These are phyloP conservation scores for Metschnikowia vanudenii DNA, from an alignment of 805 yeast genomes.

Conservation along the genomic window DNA sequence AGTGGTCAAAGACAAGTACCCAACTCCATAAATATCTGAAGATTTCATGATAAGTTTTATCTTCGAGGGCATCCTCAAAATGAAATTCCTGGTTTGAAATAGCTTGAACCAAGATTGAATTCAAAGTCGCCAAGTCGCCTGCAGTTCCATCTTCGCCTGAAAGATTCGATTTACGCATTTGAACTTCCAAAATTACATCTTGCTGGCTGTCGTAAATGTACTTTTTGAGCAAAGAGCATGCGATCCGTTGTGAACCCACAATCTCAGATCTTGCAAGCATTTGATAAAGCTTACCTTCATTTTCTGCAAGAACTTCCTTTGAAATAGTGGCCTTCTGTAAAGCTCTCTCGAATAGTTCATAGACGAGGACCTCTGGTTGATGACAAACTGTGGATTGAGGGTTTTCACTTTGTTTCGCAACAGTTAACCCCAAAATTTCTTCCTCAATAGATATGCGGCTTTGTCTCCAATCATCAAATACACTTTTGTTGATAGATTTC, in stretches of 20 bases:
- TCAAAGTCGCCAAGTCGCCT: constrained; percentile 26
- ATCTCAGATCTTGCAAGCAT: constrained; percentile 26
- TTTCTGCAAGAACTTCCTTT: constrained; percentile 26
- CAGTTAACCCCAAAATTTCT: constrained; percentile 44
- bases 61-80: constrained; percentile 8
- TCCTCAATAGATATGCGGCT: constrained; percentile 35
- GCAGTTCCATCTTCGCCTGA: constrained; percentile 1
- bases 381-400: not conserved
- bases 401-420: constrained; percentile 24
- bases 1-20: constrained; percentile 60
- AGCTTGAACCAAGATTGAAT: constrained; percentile 39
- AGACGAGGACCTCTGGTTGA: constrained; percentile 25
- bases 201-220: constrained; percentile 52
- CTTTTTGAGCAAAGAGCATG: constrained; percentile 37
- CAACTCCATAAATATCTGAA: constrained; percentile 63
- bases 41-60: constrained; percentile 17
- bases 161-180: constrained; percentile 44
- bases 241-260: constrained; percentile 42
- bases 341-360: constrained; percentile 29
- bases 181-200: constrained; percentile 59
- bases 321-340: constrained; percentile 28
- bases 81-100: constrained; percentile 29
- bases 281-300: constrained; percentile 35
- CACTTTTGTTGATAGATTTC: constrained; percentile 6
- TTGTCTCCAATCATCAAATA: constrained; percentile 28